phyloP scores from a whole-genome alignment of 305 asterid species.

The Fraxinus paxiana region DNA sequence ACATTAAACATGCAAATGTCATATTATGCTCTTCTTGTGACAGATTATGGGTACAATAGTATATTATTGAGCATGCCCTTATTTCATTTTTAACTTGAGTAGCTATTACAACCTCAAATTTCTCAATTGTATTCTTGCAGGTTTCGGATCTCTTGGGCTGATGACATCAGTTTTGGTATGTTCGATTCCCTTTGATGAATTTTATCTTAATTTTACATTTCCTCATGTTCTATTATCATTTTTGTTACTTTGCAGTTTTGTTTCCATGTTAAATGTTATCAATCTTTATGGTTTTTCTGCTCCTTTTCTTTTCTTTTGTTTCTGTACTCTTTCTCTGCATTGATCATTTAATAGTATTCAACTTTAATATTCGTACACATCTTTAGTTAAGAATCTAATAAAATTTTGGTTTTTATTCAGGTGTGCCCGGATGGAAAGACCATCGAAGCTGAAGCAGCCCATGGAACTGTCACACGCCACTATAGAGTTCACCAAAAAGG shows the following conservation, averaged over 20 bases:
- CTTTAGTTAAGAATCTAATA: slow-evolving; percentile 13
- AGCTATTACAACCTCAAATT: neutral
- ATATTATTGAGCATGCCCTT: neutral
- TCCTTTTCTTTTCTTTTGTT: neutral
- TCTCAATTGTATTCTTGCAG: slow-evolving; percentile 33
- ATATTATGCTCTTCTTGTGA: neutral
- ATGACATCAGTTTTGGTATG: slow-evolving; percentile 93
- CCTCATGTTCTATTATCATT: neutral
- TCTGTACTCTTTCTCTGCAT: neutral
- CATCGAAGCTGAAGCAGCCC: slow-evolving; percentile 98
- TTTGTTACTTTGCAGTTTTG: neutral
- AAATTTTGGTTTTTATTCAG: slow-evolving; percentile 38
- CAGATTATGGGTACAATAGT: neutral
- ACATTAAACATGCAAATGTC: neutral
- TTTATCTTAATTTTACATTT: neutral
- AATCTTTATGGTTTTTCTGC: neutral
- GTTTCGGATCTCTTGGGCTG: slow-evolving; percentile 94
- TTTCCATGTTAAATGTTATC: neutral
- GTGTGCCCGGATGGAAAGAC: slow-evolving; percentile 99
- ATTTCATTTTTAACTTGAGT: neutral
- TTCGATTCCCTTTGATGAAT: neutral
- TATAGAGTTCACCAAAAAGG: slow-evolving; percentile 94
- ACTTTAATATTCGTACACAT: neutral
- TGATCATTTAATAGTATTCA: neutral
- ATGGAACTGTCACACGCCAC: slow-evolving; percentile 97